Base-by-base conservation (phyloP, 179 eudicot species). In the Silene coronaria region DNA sequence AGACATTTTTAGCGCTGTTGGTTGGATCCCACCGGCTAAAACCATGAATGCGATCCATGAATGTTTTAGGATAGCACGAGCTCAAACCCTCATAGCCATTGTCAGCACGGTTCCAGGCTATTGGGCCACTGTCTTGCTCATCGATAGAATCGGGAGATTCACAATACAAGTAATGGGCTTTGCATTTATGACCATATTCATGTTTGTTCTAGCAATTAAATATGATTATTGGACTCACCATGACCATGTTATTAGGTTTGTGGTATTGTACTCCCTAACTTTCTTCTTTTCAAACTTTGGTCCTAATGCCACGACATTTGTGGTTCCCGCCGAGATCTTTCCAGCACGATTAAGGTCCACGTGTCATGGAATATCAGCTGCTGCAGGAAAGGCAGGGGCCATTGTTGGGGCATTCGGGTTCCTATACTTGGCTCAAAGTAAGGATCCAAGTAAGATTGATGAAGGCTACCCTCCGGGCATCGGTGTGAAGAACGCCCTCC, bases 21-120 rank as follows among this genome's bases (percentile, higher is more conserved):
- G 90, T 2, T 87, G 90, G 91, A 88, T 87, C 36, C 91, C 91
- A 0, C 38, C 81, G 0, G 83, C 91, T 19, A 79, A 82, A 76
- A 64, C 88, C 62, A 87, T 87, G 90, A 83, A 79, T 19, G 90
- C 90, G n/a, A 64, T 85, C 34, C 80, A 83, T 28, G 88, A 87
- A 32, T 80, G 85, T 0, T 83, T 19, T 19, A 83, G 60, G 75
- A 83, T 87, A 0, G 85, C 88, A 0, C 79, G 85, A 19, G 90
- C 90, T 0, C 90, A 87, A 19, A 87, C 88, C 21, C 78, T 88
- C 3, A 87, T 88, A 21, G 89, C 88, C 2, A 75, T 87, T 0
- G 82, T 85, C 26, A 84, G 90, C 64, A 87, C 90, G 12, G 90
- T 87, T 58, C 90, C 90, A 0, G 90, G 90, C 0, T 87, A 87